A percentile compares a stretch with the other conserved stretches of the same genome.
These are phyloP conservation scores for Ceratocystis lukuohia DNA, from an alignment of 2,329 filamentous ascomycete species.

Conservation along the genomic window DNA sequence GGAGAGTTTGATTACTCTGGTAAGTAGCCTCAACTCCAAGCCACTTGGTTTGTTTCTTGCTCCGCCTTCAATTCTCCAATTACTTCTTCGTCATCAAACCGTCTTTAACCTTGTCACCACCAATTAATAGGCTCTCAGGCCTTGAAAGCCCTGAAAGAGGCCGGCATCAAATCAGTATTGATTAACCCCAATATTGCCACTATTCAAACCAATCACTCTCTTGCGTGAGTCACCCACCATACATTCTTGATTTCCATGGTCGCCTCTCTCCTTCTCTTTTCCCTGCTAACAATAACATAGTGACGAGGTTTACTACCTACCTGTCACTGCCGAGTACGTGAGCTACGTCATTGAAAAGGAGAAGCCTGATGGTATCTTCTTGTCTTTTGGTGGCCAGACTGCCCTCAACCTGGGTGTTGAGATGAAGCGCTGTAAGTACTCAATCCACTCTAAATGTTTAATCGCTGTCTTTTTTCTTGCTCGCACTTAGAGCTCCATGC, in stretches of 20 bases:
- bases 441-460: not conserved
- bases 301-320: conserved; percentile 96
- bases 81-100: not conserved
- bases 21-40: conserved; percentile 34
- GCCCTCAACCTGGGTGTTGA: conserved; percentile 92
- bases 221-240: conserved; percentile 38
- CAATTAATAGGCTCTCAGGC: conserved; percentile 66
- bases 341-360: conserved; percentile 95
- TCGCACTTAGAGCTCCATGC: conserved; percentile 14
- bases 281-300: not conserved
- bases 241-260: conserved; percentile 1
- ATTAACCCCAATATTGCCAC: conserved; percentile 98
- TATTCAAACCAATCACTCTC: conserved; percentile 91
- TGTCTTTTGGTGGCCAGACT: conserved; percentile 95
- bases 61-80: not conserved
- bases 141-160: conserved; percentile 92
- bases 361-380: conserved; percentile 89
- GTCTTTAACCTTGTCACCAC: conserved; percentile 19
- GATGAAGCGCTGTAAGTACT: conserved; percentile 59
- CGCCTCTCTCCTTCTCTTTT: not conserved
- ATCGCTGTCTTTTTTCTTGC: not conserved
- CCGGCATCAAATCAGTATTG: conserved; percentile 76
- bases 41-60: not conserved
- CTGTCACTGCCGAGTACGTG: conserved; percentile 94
- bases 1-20: conserved; percentile 98